These are phyloP conservation scores for Zhuliangozyma blackwelliae DNA, from an alignment of 1,139 yeast genomes.

Conservation along the genomic window DNA sequence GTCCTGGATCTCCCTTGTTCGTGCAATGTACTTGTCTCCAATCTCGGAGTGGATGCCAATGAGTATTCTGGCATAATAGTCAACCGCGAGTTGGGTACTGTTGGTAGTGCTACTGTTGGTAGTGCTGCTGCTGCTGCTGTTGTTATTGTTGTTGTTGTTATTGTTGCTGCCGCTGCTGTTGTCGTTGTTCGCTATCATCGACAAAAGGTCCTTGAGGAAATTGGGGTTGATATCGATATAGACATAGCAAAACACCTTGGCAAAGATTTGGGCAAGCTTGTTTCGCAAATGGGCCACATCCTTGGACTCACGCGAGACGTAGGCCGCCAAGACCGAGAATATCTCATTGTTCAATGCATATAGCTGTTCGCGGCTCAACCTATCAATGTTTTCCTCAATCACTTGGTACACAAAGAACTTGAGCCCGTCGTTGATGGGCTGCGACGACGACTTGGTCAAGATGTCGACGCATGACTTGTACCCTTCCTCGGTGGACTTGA, in stretches of 20 bases:
- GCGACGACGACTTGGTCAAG: slow-evolving; percentile 30
- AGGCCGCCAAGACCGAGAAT: slow-evolving; percentile 33
- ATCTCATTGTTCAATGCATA: slow-evolving; percentile 38
- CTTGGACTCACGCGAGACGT: slow-evolving; percentile 25
- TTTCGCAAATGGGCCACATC: slow-evolving; percentile 70
- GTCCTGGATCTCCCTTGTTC: slow-evolving; percentile 59
- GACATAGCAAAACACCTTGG: slow-evolving; percentile 62
- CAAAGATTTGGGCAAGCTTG: slow-evolving; percentile 72
- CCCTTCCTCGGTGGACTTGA: slow-evolving; percentile 74
- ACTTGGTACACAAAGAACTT: slow-evolving; percentile 83
- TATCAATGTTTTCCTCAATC: slow-evolving; percentile 58
- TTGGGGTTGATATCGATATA: slow-evolving; percentile 62
- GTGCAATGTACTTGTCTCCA: slow-evolving; percentile 81
- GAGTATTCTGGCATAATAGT: slow-evolving; percentile 71
- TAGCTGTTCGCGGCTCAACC: slow-evolving; percentile 45
- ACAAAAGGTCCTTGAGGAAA: slow-evolving; percentile 61
- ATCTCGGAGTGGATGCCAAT: slow-evolving; percentile 82
- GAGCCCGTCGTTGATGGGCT: slow-evolving; percentile 43
- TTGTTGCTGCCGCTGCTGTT: neutral
- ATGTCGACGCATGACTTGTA: slow-evolving; percentile 73
- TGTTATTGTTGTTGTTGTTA: no score
- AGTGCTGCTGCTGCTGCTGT: slow-evolving; percentile 1
- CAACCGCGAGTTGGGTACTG: slow-evolving; percentile 45
- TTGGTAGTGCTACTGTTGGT: slow-evolving; percentile 4
- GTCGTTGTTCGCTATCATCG: slow-evolving; percentile 8